Percentiles rank a stretch among this genome's conserved stretches.
These are phyloP conservation scores for Leccinum olivaceopallidum DNA, from an alignment of 768 basidiomycete species.

Conservation along the genomic window DNA sequence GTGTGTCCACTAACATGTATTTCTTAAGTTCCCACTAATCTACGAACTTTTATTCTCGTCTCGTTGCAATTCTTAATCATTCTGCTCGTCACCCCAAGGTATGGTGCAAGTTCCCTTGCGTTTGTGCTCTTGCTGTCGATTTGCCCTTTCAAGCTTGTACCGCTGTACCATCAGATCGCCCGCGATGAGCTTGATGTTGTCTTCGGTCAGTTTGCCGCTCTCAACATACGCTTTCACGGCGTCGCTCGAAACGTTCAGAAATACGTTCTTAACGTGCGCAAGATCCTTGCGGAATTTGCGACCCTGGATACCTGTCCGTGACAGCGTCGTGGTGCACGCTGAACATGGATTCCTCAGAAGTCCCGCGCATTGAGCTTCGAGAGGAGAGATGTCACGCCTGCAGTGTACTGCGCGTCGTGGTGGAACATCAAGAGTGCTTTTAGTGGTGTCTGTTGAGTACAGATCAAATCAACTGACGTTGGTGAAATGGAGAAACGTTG, in stretches of 20 bases:
- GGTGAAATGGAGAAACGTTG: constrained; percentile 11
- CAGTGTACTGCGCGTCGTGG: constrained; percentile 78
- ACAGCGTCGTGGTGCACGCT: constrained; percentile 89
- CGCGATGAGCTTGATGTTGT: constrained; percentile 19
- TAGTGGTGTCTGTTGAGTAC: constrained; percentile 71
- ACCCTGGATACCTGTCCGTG: constrained; percentile 92
- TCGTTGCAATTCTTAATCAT: neutral
- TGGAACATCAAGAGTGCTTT: constrained; percentile 95
- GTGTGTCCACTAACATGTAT: constrained; percentile 20
- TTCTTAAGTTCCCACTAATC: constrained; percentile 7
- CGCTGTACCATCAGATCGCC: too few species aligned
- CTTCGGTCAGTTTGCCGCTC: constrained; percentile 26
- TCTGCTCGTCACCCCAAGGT: constrained; percentile 16
- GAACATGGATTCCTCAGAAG: constrained; percentile 80
- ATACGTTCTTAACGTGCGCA: constrained; percentile 83
- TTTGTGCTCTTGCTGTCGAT: neutral
- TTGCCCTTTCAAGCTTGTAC: neutral
- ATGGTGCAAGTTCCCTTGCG: constrained; percentile 18
- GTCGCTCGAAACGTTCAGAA: constrained; percentile 79
- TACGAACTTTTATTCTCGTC: neutral
- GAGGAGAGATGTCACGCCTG: constrained; percentile 78
- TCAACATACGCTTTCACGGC: constrained; percentile 74
- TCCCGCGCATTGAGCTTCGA: constrained; percentile 97
- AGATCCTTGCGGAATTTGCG: constrained; percentile 92
- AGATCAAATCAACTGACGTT: neutral